Base-by-base conservation (phyloP, 148 eudicot species). In the Drosera capensis region DNA sequence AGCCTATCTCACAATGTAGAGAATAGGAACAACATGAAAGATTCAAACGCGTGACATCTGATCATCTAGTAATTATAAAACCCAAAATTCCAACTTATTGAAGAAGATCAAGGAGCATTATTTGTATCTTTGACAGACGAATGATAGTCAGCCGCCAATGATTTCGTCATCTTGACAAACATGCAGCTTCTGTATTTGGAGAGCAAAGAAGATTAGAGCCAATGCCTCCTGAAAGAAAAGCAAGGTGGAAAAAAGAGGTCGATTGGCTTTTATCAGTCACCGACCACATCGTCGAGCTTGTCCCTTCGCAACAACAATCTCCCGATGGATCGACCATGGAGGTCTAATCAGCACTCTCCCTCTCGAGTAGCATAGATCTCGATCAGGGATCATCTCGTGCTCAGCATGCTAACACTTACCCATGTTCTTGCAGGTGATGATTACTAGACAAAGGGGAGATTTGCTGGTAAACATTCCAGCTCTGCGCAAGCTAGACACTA, bases 191-290 rank as follows among this genome's bases (percentile, higher is more conserved):
- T 49, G 81, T 76, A 23, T 86, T 86, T 40, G 96, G 86, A 54
- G 87, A 78, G 45, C 71, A 74, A 48, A 57, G 51, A 50, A 78
- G 58, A 58, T 40, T 86, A 43, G 96, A 73, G 58, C 96, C 96
- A 13, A 78, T 86, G 93, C 24, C 74, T 14, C 25, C 70, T 23
- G 87, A 86, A 7, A 71, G 70, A 56, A 86, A 73, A 59, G 61
- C 54, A n/a, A 75, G 81, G 55, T 86, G 96, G 96, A 75, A 57
- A 52, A 81, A 67, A 48, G 96, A 86, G 60, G 60, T 77, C 4
- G 79, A 71, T 21, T 80, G 83, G 86, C 79, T 86, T 34, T 59
- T 86, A 52, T 86, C 95, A 35, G 96, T 86, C 13, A 75, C 93
- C 13, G 87, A 86, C 62, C 57, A 81, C 72, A 86, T 86, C 44